These are phyloP conservation scores for Jacaranda mimosifolia DNA, from an alignment of 257 asterid genomes.

Conservation along the genomic window DNA sequence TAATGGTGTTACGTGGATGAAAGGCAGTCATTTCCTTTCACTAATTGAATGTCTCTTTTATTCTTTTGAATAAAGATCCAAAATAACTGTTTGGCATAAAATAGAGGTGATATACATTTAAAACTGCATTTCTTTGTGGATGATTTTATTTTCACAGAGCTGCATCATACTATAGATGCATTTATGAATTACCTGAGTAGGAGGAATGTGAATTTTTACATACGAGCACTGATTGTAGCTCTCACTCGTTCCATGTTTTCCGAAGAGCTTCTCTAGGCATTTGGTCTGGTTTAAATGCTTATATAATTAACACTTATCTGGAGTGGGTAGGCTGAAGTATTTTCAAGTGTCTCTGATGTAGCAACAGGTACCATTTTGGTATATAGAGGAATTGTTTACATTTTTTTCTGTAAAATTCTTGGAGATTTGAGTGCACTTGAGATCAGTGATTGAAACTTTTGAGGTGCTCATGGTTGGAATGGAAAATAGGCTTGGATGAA, in stretches of 20 bases:
- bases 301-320: neutral
- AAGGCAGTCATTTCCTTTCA: constrained; percentile 8
- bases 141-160: neutral
- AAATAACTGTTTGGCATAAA: neutral
- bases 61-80: neutral
- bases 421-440: constrained; percentile 2
- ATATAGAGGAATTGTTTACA: neutral
- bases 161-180: constrained; percentile 7
- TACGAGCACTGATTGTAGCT: constrained; percentile 1
- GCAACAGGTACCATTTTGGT: neutral
- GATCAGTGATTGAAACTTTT: neutral
- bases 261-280: neutral
- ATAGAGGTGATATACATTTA: neutral
- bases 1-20: neutral
- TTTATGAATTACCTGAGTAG: neutral
- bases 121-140: neutral
- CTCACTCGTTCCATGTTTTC: neutral
- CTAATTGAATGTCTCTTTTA: constrained; percentile 6
- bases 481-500: neutral
- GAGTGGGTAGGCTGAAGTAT: constrained; percentile 18
- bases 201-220: constrained; percentile 2
- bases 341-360: constrained; percentile 2
- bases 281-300: neutral
- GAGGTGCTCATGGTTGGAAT: constrained; percentile 1
- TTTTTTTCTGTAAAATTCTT: neutral